phyloP scores from a whole-genome alignment of 345 rosid species.

The Syzygium jambos region DNA sequence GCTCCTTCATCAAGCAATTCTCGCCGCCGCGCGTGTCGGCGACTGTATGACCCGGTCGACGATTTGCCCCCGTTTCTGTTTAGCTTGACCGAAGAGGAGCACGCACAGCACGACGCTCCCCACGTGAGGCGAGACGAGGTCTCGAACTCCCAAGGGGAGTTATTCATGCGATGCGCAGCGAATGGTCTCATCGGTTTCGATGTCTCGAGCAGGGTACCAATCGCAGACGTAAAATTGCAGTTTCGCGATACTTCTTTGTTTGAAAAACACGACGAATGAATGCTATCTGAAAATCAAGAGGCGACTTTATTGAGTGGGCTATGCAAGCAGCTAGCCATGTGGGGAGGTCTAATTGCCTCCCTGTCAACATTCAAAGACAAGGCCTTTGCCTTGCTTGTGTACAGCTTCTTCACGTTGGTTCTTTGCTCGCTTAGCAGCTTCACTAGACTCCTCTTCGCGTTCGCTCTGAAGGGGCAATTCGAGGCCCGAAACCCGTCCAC shows the following conservation, averaged over 20 bases:
- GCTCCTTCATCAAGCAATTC: background rate
- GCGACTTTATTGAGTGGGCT: constrained; percentile 31
- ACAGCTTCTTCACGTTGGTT: constrained; percentile 72
- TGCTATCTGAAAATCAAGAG: background rate
- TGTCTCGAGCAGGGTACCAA: background rate
- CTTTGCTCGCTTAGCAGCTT: constrained; percentile 69
- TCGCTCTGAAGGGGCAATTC: constrained; percentile 74
- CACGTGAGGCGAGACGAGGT: background rate
- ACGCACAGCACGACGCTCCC: background rate
- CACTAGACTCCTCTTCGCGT: constrained; percentile 82
- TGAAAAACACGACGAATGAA: background rate
- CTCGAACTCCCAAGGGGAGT: background rate
- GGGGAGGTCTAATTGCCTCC: constrained; percentile 13
- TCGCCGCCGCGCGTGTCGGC: background rate
- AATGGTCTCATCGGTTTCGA: background rate
- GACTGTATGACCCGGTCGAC: background rate
- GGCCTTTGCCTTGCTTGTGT: constrained; percentile 55
- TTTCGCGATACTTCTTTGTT: background rate
- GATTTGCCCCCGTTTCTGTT: background rate
- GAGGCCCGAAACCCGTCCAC: constrained; percentile 80
- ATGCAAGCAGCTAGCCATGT: constrained; percentile 32
- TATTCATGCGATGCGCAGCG: background rate
- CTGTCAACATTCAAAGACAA: constrained; percentile 40
- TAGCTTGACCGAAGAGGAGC: background rate
- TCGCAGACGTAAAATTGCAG: background rate